Base-by-base conservation (phyloP, 768 basidiomycete genomes). In the Amylocystis lapponica region DNA sequence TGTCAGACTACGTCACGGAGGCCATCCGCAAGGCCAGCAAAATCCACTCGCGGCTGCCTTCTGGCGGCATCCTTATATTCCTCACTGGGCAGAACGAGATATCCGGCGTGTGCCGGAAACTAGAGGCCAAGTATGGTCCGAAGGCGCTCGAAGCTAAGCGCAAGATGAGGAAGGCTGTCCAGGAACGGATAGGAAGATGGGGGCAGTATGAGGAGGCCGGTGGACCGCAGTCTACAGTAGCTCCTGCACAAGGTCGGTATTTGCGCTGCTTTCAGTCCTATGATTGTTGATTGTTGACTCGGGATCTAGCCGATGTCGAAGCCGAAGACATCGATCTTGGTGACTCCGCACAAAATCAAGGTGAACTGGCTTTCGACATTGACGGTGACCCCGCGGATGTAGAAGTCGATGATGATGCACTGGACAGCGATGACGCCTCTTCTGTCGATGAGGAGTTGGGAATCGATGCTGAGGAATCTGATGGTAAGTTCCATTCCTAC, bases 51-150 rank as follows among this genome's bases (percentile, higher is more conserved):
- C 79, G 91, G 14, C 67, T 99, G 16, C 96, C 96, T 2, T 79
- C 88, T 0, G 96, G 96, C 0, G 96, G 94, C 3, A 84, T 99
- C 27, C 72, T 99, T 37, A 79, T 95, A 36, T 96, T 96, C 61
- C 68, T 98, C 50, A 98, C 96, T 0, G 96, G 96, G 17, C 95
- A 97, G 63, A 88, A 89, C 49, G 96, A 99, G 66, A 98, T 99
- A 53, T 71, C 72, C 12, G 84, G 85, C 3, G 78, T 96, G 2
- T 94, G 90, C 59, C 73, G 78, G 55, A 83, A 79, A 57, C 64
- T 99, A 39, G 86, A 94, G 57, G 76, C 78, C 34, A 79, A 72
- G 55, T 97, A 86, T 56, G 80, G 91, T 1, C 58, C 60, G 43
- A 83, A 78, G 57, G 81, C 80, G 7, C 62, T 88, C 23, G 69